phyloP scores from a whole-genome alignment of 2,329 filamentous ascomycete genomes.

The Clonostachys sp. region DNA sequence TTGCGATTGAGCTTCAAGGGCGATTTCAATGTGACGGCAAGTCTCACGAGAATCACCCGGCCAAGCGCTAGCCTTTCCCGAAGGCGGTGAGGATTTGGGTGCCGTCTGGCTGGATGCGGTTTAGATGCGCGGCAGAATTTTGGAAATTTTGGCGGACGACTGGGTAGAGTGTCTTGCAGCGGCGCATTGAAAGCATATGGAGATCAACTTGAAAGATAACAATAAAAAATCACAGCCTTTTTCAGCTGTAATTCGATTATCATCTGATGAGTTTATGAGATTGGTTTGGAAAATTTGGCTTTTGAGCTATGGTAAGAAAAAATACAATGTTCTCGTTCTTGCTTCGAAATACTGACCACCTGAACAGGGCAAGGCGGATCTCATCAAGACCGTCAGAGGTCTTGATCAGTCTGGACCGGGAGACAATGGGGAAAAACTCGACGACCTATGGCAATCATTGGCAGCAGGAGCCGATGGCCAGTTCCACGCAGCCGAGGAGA shows the following conservation, averaged over 20 bases:
- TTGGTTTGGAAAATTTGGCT: too few relatives aligned
- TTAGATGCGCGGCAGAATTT: conserved; percentile 36
- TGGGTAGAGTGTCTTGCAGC: conserved; percentile 8
- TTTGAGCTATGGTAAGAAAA: too few relatives aligned
- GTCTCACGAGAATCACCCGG: conserved; percentile 27
- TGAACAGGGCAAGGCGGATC: conserved; percentile 23
- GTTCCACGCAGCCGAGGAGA: conserved; percentile 51
- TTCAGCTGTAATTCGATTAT: too few relatives aligned
- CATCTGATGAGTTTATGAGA: too few relatives aligned
- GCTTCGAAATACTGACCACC: too few relatives aligned
- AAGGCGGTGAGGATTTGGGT: conserved; percentile 35
- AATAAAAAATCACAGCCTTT: too few relatives aligned
- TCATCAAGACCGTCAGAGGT: conserved; percentile 48
- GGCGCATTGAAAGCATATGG: too few relatives aligned
- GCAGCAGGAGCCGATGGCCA: conserved; percentile 30
- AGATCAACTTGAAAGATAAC: too few relatives aligned
- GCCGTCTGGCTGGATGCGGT: conserved; percentile 8
- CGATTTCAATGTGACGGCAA: background rate
- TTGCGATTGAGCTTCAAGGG: too few relatives aligned
- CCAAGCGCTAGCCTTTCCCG: conserved; percentile 24
- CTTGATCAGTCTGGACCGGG: conserved; percentile 47
- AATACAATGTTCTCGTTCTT: too few relatives aligned
- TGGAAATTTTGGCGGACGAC: conserved; percentile 30
- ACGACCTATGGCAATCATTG: conserved; percentile 43
- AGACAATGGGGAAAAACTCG: conserved; percentile 39